Evolutionary conservation across 768 basidiomycete genomes (phyloP).

Genomic region (Tricholoma sp.): DNA sequence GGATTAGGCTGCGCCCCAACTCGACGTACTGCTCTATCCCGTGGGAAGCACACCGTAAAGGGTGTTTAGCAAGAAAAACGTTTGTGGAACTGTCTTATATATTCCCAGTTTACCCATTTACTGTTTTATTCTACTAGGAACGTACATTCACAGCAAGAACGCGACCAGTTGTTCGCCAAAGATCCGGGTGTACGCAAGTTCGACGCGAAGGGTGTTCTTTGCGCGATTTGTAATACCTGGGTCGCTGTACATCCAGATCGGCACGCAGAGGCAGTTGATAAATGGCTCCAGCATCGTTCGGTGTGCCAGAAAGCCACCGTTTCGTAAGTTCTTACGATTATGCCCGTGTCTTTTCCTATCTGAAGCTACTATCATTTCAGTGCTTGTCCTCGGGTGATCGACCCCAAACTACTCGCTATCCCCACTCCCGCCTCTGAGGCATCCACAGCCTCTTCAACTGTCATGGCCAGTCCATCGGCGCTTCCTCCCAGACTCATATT

Average conservation of each 20-base stretch:
- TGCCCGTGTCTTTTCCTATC: slow-evolving; percentile 1
- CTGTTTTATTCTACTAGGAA: slow-evolving; percentile 33
- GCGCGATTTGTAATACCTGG: slow-evolving; percentile 66
- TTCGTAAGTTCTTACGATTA: slow-evolving; percentile 8
- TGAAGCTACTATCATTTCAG: background rate
- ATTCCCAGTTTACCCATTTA: background rate
- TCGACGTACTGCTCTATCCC: slow-evolving; percentile 84
- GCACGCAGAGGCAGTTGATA: slow-evolving; percentile 54
- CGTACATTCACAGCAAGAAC: slow-evolving; percentile 53
- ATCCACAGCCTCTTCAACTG: background rate
- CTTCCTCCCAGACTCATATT: background rate
- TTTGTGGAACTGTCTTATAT: slow-evolving; percentile 27
- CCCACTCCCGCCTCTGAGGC: background rate
- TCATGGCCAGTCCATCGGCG: background rate
- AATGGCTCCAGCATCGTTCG: slow-evolving; percentile 60
- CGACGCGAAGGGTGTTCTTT: slow-evolving; percentile 66
- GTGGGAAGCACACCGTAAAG: slow-evolving; percentile 82
- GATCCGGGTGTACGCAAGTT: slow-evolving; percentile 71
- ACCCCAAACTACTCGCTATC: background rate
- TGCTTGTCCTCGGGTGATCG: background rate
- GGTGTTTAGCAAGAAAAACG: slow-evolving; percentile 76
- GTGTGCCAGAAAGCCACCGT: slow-evolving; percentile 37
- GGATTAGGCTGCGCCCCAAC: slow-evolving; percentile 79
- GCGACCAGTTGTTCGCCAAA: slow-evolving; percentile 50
- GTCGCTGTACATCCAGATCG: slow-evolving; percentile 49